Percentiles rank a stretch among this genome's conserved stretches.
Evolutionary conservation across 345 rosid species (phyloP).

Genomic region (Euclidium syriacum): DNA sequence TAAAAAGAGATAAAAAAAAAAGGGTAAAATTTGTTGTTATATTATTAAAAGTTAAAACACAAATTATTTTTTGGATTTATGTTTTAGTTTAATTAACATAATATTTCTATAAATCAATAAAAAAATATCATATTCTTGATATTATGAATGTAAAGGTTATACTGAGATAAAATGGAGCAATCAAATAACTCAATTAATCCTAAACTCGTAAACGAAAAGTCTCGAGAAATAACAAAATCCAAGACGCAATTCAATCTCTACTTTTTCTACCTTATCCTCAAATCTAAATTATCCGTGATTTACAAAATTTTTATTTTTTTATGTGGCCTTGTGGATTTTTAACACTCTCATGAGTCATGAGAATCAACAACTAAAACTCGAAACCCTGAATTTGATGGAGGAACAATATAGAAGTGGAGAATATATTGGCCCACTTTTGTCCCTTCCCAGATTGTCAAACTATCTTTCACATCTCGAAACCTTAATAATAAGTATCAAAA

Average conservation of each 20-base stretch:
- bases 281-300: not conserved
- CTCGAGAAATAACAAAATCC: not conserved
- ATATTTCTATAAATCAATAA: too few relatives aligned
- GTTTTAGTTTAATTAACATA: too few relatives aligned
- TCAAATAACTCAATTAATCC: too few relatives aligned
- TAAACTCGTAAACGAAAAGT: not conserved
- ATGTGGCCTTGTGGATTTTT: not conserved
- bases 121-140: too few relatives aligned
- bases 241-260: not conserved
- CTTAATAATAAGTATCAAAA: not conserved
- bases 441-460: not conserved
- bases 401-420: not conserved
- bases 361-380: not conserved
- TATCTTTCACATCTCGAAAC: conserved; percentile 3
- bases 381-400: not conserved
- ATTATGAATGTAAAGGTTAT: too few relatives aligned
- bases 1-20: too few relatives aligned
- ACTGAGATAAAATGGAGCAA: too few relatives aligned
- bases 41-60: too few relatives aligned
- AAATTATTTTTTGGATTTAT: too few relatives aligned
- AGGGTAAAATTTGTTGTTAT: too few relatives aligned
- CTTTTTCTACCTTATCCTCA: not conserved
- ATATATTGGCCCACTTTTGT: not conserved
- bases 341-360: not conserved
- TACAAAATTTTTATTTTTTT: not conserved